Evolutionary conservation across 352 stramenopile genomes (phyloP).

Genomic region (Phytopythium oedochilum): DNA sequence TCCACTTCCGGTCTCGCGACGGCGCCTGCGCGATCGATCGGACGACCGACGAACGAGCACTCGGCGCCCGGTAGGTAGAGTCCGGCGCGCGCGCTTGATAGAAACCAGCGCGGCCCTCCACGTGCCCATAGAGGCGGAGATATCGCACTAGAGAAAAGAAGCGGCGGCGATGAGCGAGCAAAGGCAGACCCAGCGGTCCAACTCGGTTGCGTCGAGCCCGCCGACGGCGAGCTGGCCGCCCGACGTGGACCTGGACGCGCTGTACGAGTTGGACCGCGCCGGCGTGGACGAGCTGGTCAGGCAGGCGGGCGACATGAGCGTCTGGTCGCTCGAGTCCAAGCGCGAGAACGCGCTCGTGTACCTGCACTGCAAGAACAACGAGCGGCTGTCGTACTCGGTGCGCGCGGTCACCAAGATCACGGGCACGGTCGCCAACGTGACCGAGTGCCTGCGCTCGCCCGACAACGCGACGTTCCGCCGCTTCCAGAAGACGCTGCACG

Average conservation of each 20-base stretch:
- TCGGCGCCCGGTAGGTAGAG: background rate
- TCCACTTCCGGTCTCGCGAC: no score
- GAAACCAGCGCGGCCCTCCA: background rate
- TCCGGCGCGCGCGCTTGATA: background rate
- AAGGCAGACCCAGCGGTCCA: background rate
- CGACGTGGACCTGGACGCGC: slow-evolving; percentile 72
- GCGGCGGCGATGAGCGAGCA: background rate
- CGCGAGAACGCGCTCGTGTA: slow-evolving; percentile 69
- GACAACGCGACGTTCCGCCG: slow-evolving; percentile 50
- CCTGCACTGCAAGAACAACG: slow-evolving; percentile 80
- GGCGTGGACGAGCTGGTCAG: slow-evolving; percentile 68
- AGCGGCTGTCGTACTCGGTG: slow-evolving; percentile 69
- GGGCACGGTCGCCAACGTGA: slow-evolving; percentile 61
- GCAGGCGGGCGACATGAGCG: slow-evolving; percentile 60
- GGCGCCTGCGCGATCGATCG: background rate
- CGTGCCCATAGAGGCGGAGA: background rate
- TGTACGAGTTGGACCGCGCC: slow-evolving; percentile 66
- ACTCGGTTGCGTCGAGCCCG: background rate
- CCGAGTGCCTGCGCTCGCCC: slow-evolving; percentile 69
- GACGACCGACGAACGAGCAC: background rate
- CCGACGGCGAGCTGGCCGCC: slow-evolving; percentile 39
- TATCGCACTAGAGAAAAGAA: background rate
- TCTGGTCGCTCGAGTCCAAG: slow-evolving; percentile 70
- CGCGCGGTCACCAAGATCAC: slow-evolving; percentile 64
- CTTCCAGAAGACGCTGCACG: slow-evolving; percentile 75